Conservation (phyloP, 139 green algal species). For the Chlamydomonas incerta region DNA sequence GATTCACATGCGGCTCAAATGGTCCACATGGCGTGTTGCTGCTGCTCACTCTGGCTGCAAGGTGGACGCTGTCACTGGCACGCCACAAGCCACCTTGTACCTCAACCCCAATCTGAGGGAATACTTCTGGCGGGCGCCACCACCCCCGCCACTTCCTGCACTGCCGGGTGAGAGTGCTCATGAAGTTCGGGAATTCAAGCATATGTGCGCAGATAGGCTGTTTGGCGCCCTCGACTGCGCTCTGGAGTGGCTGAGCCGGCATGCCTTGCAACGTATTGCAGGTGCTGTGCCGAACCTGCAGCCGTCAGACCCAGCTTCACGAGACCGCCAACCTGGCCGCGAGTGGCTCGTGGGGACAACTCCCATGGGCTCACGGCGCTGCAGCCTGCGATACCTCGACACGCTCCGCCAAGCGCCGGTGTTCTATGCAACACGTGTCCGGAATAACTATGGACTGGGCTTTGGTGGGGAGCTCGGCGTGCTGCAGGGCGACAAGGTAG, state of each 20-base stretch:
- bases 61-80: not conserved
- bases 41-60: not conserved
- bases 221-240: no score
- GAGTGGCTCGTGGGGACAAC: slow-evolving; percentile 11
- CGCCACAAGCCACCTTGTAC: not conserved
- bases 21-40: no score
- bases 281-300: not conserved
- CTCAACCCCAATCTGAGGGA: slow-evolving; percentile 18
- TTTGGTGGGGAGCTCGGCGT: slow-evolving; percentile 19
- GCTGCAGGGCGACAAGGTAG: not conserved
- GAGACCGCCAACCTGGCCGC: not conserved
- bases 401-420: not conserved
- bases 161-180: not conserved
- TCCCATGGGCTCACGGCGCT: not conserved
- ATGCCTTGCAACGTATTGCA: not conserved
- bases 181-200: no score
- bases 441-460: slow-evolving; percentile 22
- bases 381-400: slow-evolving; percentile 42
- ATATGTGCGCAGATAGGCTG: no score
- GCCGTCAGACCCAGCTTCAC: not conserved
- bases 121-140: not conserved
- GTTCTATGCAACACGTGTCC: not conserved
- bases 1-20: no score
- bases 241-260: no score
- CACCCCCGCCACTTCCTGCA: not conserved